phyloP scores from a whole-genome alignment of 257 asterid species.

The Solanum sejunctum region DNA sequence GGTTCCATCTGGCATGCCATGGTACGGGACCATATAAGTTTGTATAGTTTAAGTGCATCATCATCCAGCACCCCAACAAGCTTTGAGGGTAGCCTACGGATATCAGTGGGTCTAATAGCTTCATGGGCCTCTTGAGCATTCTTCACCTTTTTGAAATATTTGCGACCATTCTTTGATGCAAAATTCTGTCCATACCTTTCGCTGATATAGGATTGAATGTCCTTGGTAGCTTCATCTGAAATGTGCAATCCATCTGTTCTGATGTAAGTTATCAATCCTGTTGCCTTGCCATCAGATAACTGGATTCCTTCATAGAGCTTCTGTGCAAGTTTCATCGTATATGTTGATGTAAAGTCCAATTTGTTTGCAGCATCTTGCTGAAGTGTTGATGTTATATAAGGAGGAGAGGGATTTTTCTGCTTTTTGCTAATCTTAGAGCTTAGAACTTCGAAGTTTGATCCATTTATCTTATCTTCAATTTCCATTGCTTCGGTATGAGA shows the following conservation, averaged over 20 bases:
- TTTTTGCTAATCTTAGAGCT: constrained; percentile 40
- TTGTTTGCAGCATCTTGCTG: constrained; percentile 96
- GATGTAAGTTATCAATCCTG: constrained; percentile 85
- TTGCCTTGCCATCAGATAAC: constrained; percentile 52
- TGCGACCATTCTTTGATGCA: constrained; percentile 51
- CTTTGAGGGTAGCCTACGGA: constrained; percentile 56
- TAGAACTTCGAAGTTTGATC: constrained; percentile 41
- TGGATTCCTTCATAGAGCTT: constrained; percentile 85
- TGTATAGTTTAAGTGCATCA: constrained; percentile 67
- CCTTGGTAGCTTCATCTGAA: constrained; percentile 74
- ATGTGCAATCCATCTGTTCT: constrained; percentile 88
- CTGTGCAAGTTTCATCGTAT: constrained; percentile 86
- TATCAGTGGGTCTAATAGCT: constrained; percentile 93
- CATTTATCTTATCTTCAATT: constrained; percentile 39
- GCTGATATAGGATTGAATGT: constrained; percentile 44
- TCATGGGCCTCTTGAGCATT: constrained; percentile 98
- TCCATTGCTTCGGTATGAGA: constrained; percentile 45
- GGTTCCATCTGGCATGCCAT: constrained; percentile 95
- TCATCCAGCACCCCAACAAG: constrained; percentile 70
- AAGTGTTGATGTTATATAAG: constrained; percentile 80
- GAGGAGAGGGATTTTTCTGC: constrained; percentile 62
- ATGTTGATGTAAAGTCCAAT: constrained; percentile 54
- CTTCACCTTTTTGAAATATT: constrained; percentile 74
- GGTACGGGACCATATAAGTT: constrained; percentile 79
- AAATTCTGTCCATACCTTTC: constrained; percentile 61